Evolutionary conservation across 139 green algal genomes (phyloP).

Genomic region (Picochlorum sp.): DNA sequence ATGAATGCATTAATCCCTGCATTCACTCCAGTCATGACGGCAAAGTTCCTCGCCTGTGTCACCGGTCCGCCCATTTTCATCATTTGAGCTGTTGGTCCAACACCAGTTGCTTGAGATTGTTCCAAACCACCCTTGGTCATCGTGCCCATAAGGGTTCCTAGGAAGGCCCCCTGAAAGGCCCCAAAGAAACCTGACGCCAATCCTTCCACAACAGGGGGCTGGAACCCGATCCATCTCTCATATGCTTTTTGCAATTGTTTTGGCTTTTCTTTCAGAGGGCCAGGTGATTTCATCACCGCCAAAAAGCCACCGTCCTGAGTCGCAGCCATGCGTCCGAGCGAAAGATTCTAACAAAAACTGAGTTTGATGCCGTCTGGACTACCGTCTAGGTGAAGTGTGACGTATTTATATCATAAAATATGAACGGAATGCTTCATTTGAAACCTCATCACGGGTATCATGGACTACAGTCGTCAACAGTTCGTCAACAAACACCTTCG

Average conservation of each 20-base stretch:
- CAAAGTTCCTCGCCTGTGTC: slow-evolving; percentile 83
- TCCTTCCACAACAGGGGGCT: slow-evolving; percentile 54
- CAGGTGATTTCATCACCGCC: too few relatives aligned
- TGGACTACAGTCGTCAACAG: too few relatives aligned
- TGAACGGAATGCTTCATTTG: too few relatives aligned
- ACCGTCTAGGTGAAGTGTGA: too few relatives aligned
- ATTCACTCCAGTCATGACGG: slow-evolving; percentile 88
- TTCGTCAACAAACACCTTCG: too few relatives aligned
- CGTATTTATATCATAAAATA: too few relatives aligned
- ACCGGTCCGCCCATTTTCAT: slow-evolving; percentile 58
- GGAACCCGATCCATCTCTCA: slow-evolving; percentile 42
- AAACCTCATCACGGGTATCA: too few relatives aligned
- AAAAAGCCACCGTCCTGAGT: too few relatives aligned
- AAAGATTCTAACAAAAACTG: too few relatives aligned
- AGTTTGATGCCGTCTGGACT: too few relatives aligned
- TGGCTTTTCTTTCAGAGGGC: slow-evolving; percentile 13
- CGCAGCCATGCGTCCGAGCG: too few relatives aligned
- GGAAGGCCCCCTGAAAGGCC: slow-evolving; percentile 31
- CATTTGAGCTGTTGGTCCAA: slow-evolving; percentile 19
- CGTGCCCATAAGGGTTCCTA: slow-evolving; percentile 64
- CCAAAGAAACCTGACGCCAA: slow-evolving; percentile 30
- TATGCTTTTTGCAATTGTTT: slow-evolving; percentile 29
- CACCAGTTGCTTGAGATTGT: background rate
- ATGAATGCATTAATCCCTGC: slow-evolving; percentile 58
- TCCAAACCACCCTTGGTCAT: slow-evolving; percentile 45